Base-by-base conservation (phyloP, 345 rosid genomes). In the Psidium friedrichsthalianum region DNA sequence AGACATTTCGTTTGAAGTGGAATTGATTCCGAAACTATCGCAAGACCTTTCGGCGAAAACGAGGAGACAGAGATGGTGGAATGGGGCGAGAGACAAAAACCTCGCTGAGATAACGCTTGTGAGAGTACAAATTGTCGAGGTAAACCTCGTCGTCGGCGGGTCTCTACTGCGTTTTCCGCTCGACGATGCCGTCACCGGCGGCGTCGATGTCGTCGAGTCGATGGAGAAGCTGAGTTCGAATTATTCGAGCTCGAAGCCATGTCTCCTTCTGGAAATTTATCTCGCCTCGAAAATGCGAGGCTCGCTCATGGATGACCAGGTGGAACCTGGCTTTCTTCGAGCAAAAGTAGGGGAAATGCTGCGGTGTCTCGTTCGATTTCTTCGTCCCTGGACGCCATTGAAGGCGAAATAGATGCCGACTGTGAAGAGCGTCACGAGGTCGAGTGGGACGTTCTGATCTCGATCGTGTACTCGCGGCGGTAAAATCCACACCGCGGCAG, bases 51-150 rank as follows among this genome's bases (percentile, higher is more conserved):
- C 4, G 32, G 47, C 36, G 8, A 25, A 29, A 57, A 47, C 76
- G 36, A 84, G n/a, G 55, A 29, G 29, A 5, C 51, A 12, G 1
- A 18, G 61, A 58, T 18, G 21, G 52, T 40, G 85, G 6, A 55
- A 74, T 18, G 42, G 47, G 80, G 25, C 47, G 47, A 69, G 80
- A 69, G 80, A 18, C 56, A 7, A 13, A 69, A 84, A 95, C 99
- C 96, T 97, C 98, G 56, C 98, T 97, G 59, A 97, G 96, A 54
- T 97, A 97, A 52, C 98, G 98, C 93, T 97, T 97, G 89, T 95
- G 97, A 76, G 98, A 95, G 89, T 87, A 96, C 85, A 96, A 96
- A 90, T 97, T 97, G 91, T 97, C 98, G 78, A 96, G 88, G 85
- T 96, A 97, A n/a, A 96, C 96, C 89, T 95, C 98, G 47, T 97